phyloP scores from a whole-genome alignment of 169 alveolate genomes.

The Babesia ovis region DNA sequence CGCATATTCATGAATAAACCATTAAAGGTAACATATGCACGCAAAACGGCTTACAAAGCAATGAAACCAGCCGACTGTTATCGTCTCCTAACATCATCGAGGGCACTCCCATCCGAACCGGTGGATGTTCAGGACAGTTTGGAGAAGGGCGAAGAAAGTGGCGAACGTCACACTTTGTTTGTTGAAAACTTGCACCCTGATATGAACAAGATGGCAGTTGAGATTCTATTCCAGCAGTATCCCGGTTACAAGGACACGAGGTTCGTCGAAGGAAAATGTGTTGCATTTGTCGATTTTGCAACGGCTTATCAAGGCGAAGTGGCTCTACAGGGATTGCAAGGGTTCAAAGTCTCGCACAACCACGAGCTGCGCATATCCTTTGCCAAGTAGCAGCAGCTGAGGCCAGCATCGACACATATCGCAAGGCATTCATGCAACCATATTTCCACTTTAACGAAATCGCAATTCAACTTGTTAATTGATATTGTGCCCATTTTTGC shows the following conservation, averaged over 20 bases:
- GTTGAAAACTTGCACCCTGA: slow-evolving; percentile 83
- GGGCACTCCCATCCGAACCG: not conserved
- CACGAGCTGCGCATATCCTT: slow-evolving; percentile 78
- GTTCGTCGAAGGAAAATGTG: slow-evolving; percentile 80
- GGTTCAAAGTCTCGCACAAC: slow-evolving; percentile 77
- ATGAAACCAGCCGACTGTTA: slow-evolving; percentile 72
- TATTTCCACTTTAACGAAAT: not conserved
- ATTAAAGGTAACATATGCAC: slow-evolving; percentile 79
- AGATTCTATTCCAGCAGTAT: slow-evolving; percentile 79
- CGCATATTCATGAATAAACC: slow-evolving; percentile 72
- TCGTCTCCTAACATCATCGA: slow-evolving; percentile 47
- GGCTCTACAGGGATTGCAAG: slow-evolving; percentile 84
- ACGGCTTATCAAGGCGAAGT: slow-evolving; percentile 77
- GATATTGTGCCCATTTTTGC: not conserved
- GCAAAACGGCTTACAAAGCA: slow-evolving; percentile 67
- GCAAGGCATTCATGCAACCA: slow-evolving; percentile 4
- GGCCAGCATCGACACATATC: not conserved
- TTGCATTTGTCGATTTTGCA: slow-evolving; percentile 82
- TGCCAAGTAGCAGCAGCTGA: slow-evolving; percentile 41
- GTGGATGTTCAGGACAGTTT: slow-evolving; percentile 2
- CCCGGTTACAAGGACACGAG: slow-evolving; percentile 83
- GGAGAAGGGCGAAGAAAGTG: slow-evolving; percentile 5
- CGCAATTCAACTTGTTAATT: not conserved
- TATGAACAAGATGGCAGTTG: slow-evolving; percentile 76
- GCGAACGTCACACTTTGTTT: slow-evolving; percentile 69